Percentiles rank a stretch among this genome's conserved stretches.
phyloP scores from a whole-genome alignment of 179 eudicot species.

The Silene coronaria region DNA sequence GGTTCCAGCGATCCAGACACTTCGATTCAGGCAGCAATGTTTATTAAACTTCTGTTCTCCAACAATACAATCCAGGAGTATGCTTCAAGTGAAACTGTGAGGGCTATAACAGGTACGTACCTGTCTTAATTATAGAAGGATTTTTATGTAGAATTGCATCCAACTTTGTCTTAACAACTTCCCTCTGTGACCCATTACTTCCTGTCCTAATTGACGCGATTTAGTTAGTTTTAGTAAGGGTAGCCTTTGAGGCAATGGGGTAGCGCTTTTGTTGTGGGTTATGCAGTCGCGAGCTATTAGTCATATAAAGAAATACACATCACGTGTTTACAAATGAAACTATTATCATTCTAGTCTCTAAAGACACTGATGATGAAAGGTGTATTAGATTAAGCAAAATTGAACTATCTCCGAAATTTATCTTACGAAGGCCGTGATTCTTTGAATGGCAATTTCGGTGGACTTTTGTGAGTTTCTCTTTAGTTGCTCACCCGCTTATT shows the following conservation, averaged over 20 bases:
- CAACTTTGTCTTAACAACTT: neutral
- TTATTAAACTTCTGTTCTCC: conserved; percentile 83
- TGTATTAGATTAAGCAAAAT: no score
- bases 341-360: no score
- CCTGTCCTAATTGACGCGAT: neutral
- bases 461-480: neutral
- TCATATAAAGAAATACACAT: conserved; percentile 1
- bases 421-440: no score
- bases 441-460: neutral
- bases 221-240: neutral
- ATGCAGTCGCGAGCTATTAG: neutral
- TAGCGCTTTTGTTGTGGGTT: no score
- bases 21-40: conserved; percentile 93
- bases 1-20: conserved; percentile 96
- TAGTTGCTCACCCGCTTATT: neutral
- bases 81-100: conserved; percentile 96
- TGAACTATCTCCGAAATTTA: no score
- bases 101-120: conserved; percentile 86
- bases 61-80: conserved; percentile 96
- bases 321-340: neutral
- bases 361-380: no score
- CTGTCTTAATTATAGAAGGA: neutral
- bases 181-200: neutral
- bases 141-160: neutral
- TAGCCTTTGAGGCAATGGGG: neutral